phyloP scores from a whole-genome alignment of 2,329 filamentous ascomycete species.

The Verticillium nonalfalfae region DNA sequence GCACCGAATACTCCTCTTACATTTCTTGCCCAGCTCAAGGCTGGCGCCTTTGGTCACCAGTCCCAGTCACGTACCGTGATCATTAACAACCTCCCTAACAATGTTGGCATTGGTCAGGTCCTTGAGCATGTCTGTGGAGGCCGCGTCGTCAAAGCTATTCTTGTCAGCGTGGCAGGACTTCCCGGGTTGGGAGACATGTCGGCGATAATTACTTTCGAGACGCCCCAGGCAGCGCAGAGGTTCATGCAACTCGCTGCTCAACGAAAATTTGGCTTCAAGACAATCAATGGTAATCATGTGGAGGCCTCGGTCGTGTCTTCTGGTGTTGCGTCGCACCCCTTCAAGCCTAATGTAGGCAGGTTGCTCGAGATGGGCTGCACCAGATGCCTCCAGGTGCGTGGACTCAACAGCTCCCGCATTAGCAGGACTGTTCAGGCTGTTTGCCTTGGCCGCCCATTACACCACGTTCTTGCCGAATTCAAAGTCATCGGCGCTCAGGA shows the following conservation, averaged over 20 bases:
- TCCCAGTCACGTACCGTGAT: constrained; percentile 5
- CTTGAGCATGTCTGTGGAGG: constrained; percentile 9
- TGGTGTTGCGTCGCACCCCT: neutral
- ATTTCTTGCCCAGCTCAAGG: neutral
- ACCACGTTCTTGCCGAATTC: neutral
- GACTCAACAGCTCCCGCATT: neutral
- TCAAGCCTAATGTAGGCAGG: neutral
- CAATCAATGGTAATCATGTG: neutral
- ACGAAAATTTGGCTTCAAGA: neutral
- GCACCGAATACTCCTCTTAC: neutral
- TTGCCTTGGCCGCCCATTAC: neutral
- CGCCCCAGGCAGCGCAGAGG: neutral
- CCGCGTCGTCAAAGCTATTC: constrained; percentile 4
- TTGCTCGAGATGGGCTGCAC: neutral
- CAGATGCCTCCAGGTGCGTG: neutral
- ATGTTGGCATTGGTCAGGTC: constrained; percentile 3
- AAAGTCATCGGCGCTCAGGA: neutral
- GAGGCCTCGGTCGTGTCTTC: neutral
- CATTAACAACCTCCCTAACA: constrained; percentile 6
- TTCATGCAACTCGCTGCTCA: neutral
- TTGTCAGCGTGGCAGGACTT: neutral
- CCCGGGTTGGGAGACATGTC: neutral
- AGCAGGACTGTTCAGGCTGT: neutral
- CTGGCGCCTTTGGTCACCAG: neutral
- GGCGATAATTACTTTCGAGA: constrained; percentile 5